These are phyloP conservation scores for Solanum sejunctum DNA, from an alignment of 257 asterid species.

Conservation along the genomic window DNA sequence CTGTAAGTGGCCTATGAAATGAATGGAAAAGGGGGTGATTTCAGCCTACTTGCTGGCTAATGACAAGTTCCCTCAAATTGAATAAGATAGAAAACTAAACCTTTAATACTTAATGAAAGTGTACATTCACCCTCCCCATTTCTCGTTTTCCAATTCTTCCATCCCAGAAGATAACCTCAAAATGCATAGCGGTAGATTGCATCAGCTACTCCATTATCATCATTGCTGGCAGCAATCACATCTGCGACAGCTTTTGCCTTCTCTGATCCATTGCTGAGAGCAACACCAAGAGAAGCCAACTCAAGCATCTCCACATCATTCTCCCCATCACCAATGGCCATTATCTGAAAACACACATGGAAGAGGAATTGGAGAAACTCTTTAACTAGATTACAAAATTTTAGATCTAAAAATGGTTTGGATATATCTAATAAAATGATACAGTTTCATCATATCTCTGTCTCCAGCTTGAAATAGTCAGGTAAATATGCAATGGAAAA, in stretches of 20 bases:
- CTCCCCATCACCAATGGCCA: slow-evolving; percentile 99
- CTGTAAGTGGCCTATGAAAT: not conserved
- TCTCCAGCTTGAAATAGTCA: not conserved
- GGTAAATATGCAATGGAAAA: not conserved
- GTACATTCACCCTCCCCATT: not conserved
- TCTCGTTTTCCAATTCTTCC: not conserved
- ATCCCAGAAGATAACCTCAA: slow-evolving; percentile 18
- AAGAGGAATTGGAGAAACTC: not conserved
- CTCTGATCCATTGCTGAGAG: slow-evolving; percentile 80
- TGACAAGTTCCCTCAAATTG: not conserved
- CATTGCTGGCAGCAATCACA: slow-evolving; percentile 78
- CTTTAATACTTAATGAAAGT: not conserved
- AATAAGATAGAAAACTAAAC: not conserved
- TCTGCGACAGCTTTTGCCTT: slow-evolving; percentile 83
- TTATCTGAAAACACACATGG: slow-evolving; percentile 29
- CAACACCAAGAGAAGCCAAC: slow-evolving; percentile 86
- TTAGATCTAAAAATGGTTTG: not conserved
- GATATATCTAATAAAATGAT: not conserved
- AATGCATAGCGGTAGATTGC: slow-evolving; percentile 87
- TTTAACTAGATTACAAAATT: not conserved
- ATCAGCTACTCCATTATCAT: slow-evolving; percentile 97
- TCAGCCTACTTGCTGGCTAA: not conserved
- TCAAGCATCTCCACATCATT: slow-evolving; percentile 95
- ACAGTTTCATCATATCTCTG: not conserved
- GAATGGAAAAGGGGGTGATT: not conserved